Evolutionary conservation across 495 filamentous ascomycete genomes (phyloP).

Genomic region (Neurospora sublineolata): DNA sequence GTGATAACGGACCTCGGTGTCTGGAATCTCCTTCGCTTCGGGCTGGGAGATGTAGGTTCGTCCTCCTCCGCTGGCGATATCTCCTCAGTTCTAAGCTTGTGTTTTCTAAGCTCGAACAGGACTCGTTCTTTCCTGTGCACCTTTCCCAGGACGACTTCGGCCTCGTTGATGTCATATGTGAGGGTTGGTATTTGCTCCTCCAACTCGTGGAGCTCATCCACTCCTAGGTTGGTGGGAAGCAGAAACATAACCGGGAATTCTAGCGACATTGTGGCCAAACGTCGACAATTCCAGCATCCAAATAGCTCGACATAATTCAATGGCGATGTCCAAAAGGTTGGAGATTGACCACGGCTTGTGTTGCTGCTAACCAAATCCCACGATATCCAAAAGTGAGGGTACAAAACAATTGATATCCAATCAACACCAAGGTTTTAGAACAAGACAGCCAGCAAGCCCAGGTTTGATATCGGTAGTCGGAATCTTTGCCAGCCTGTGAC

Average conservation of each 20-base stretch:
- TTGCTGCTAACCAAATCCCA: background rate
- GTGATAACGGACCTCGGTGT: conserved; percentile 7
- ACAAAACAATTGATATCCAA: background rate
- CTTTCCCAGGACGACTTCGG: conserved; percentile 61
- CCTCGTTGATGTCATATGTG: conserved; percentile 64
- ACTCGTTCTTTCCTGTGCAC: conserved; percentile 58
- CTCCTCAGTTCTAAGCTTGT: conserved; percentile 49
- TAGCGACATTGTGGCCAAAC: conserved; percentile 12
- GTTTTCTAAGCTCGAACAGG: conserved; percentile 61
- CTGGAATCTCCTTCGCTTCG: conserved; percentile 28
- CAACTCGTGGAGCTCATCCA: conserved; percentile 46
- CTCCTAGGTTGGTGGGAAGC: conserved; percentile 55
- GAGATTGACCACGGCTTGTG: background rate
- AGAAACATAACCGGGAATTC: conserved; percentile 62
- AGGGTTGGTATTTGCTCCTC: conserved; percentile 54
- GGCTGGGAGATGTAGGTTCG: conserved; percentile 7
- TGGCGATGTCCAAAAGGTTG: background rate
- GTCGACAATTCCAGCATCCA: background rate
- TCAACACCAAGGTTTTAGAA: background rate
- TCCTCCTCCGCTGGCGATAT: conserved; percentile 17
- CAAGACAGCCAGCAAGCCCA: background rate
- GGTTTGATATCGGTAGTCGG: background rate
- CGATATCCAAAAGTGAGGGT: background rate
- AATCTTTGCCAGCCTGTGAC: background rate
- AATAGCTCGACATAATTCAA: background rate